Evolutionary conservation across 306 rosid species (phyloP).

Genomic region (Gastrolobium villosum): DNA sequence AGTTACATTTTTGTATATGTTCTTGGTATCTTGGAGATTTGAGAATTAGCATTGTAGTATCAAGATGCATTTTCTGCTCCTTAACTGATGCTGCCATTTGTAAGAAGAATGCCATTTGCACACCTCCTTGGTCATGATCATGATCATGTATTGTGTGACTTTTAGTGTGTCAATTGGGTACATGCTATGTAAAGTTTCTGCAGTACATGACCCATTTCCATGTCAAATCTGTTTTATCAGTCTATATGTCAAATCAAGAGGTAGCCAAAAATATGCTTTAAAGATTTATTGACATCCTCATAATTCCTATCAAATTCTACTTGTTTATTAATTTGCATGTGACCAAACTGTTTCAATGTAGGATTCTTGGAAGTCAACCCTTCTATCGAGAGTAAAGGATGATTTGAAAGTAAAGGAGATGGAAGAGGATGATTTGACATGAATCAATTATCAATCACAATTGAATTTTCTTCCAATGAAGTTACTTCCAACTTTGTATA

Average conservation of each 20-base stretch:
- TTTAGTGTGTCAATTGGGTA: conserved; percentile 30
- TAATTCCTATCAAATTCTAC: conserved; percentile 11
- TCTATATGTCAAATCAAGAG: background rate
- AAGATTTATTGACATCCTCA: conserved; percentile 22
- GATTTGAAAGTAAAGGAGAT: conserved; percentile 60
- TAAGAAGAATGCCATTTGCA: conserved; percentile 22
- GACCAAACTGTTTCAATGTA: conserved; percentile 33
- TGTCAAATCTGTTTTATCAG: conserved; percentile 1
- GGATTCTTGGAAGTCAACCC: conserved; percentile 66
- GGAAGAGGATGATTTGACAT: conserved; percentile 68
- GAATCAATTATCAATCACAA: conserved; percentile 38
- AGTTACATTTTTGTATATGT: background rate
- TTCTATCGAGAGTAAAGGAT: conserved; percentile 56
- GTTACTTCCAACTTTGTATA: conserved; percentile 26
- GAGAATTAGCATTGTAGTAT: conserved; percentile 16
- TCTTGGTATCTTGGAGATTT: conserved; percentile 8
- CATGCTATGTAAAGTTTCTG: background rate
- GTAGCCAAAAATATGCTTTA: conserved; percentile 13
- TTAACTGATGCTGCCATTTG: background rate
- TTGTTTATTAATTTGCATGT: conserved; percentile 34
- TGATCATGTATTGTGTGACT: conserved; percentile 11
- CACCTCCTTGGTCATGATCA: background rate
- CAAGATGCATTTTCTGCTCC: conserved; percentile 4
- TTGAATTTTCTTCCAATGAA: conserved; percentile 38
- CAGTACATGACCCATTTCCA: conserved; percentile 2